Evolutionary conservation across 148 eudicot genomes (phyloP).

Genomic region (Chenopodium formosanum): DNA sequence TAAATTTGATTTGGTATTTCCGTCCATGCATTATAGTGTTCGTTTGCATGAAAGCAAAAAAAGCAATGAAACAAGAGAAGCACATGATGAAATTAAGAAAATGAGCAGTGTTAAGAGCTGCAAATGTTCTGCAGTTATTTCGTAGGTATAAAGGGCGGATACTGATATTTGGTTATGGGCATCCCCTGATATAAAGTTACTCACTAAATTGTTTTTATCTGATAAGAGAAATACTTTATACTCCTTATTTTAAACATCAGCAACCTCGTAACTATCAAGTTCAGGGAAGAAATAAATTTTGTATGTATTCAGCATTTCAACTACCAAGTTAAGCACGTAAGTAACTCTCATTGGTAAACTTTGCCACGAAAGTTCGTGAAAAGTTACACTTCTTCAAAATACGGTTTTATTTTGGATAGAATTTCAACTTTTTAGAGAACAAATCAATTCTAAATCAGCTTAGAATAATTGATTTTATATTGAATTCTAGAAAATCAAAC

Average conservation of each 20-base stretch:
- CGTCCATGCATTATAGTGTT: no score
- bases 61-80: neutral
- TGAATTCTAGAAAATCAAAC: neutral
- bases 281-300: neutral
- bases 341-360: neutral
- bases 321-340: neutral
- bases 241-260: neutral
- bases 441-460: neutral
- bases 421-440: neutral
- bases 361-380: neutral
- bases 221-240: neutral
- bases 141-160: neutral
- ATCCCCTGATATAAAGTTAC: neutral
- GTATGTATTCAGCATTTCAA: neutral
- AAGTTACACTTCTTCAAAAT: no score
- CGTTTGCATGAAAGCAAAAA: neutral
- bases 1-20: no score
- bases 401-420: neutral
- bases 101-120: neutral
- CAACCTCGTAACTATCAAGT: conserved; percentile 5
- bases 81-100: neutral
- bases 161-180: neutral
- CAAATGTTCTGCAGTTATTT: neutral
- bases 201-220: neutral
- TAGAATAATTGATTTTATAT: neutral